Conservation (phyloP, 495 filamentous ascomycete species). For the Penicillium goetzii region DNA sequence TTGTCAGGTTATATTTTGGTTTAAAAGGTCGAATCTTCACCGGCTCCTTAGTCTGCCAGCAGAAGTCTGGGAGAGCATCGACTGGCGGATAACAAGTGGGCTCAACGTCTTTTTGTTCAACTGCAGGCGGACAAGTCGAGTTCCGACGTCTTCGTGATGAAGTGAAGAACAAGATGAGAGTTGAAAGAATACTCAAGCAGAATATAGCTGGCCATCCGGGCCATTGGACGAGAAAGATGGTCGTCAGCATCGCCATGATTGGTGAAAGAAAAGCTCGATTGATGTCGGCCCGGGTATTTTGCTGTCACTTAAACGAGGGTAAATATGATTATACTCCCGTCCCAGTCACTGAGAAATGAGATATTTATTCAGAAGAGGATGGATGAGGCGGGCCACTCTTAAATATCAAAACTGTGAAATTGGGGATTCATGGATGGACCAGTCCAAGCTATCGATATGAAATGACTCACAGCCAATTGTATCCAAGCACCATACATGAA, state of each 20-base stretch:
- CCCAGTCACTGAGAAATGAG: no score
- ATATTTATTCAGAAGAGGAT: no score
- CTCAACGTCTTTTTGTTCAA: not conserved
- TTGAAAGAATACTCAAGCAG: constrained; percentile 13
- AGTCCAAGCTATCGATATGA: not conserved
- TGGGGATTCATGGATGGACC: not conserved
- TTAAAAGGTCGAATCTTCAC: constrained; percentile 67
- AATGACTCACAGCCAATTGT: not conserved
- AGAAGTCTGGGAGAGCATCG: constrained; percentile 56
- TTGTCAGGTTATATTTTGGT: constrained; percentile 69
- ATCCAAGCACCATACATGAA: not conserved
- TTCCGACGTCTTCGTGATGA: not conserved
- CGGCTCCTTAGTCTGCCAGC: constrained; percentile 58
- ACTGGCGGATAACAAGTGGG: constrained; percentile 40
- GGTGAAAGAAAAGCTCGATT: not conserved
- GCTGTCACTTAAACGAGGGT: no score
- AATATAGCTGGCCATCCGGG: constrained; percentile 11
- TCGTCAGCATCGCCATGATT: not conserved
- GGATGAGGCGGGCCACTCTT: not conserved
- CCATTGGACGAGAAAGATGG: constrained; percentile 3
- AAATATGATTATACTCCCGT: no score
- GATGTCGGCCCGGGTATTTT: not conserved
- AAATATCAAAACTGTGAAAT: not conserved
- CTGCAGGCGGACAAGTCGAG: not conserved
- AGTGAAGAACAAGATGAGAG: not conserved